Percentiles rank a stretch among this genome's conserved stretches.
Conservation (phyloP, 83 land plant genomes). For the Thuja plicata region DNA sequence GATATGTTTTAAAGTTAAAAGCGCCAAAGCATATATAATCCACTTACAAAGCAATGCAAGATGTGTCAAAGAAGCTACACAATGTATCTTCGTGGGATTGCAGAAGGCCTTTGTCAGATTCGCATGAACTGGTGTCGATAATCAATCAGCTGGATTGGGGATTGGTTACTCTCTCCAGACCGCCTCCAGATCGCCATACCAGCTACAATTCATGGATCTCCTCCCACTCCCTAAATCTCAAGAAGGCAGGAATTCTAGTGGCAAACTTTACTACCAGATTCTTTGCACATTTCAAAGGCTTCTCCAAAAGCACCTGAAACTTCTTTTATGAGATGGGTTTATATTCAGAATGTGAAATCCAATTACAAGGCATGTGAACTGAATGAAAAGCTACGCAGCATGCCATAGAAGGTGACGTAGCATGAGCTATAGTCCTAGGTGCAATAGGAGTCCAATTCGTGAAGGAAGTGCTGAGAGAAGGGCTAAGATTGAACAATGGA, state of each 20-base stretch:
- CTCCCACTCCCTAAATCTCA: background rate
- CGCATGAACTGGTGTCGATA: slow-evolving; percentile 41
- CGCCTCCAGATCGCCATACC: background rate
- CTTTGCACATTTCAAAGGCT: background rate
- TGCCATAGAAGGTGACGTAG: slow-evolving; percentile 15
- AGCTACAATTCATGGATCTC: background rate
- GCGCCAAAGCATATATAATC: too few relatives aligned
- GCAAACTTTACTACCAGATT: background rate
- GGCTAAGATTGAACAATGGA: slow-evolving; percentile 65
- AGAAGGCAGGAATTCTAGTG: background rate
- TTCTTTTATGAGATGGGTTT: too few relatives aligned
- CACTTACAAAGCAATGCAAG: too few relatives aligned
- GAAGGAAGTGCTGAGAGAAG: slow-evolving; percentile 69
- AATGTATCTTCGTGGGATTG: slow-evolving; percentile 37
- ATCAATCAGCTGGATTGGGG: slow-evolving; percentile 29
- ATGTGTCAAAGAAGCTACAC: too few relatives aligned
- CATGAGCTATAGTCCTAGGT: slow-evolving; percentile 24
- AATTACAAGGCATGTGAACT: too few relatives aligned
- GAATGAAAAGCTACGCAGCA: too few relatives aligned
- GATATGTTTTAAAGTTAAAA: too few relatives aligned
- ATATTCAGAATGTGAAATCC: too few relatives aligned
- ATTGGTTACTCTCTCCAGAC: slow-evolving; percentile 6
- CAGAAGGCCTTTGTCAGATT: slow-evolving; percentile 59
- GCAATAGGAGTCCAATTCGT: slow-evolving; percentile 35
- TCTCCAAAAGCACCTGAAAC: background rate